Evolutionary conservation across 2,329 filamentous ascomycete genomes (phyloP).

Genomic region (Truncatella angustata): DNA sequence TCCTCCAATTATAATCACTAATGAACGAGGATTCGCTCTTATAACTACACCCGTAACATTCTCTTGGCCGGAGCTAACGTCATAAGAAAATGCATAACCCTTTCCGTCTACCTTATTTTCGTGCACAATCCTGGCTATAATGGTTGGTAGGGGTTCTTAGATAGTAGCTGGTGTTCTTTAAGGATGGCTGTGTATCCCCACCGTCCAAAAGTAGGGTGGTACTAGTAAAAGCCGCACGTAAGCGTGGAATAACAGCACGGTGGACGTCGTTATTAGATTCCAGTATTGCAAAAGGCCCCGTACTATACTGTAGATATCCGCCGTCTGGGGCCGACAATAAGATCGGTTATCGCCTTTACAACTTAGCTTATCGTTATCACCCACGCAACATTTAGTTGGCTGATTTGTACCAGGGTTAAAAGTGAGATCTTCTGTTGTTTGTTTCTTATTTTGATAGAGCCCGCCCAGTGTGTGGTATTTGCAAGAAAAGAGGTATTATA

Average conservation of each 20-base stretch:
- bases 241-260: constrained; percentile 41
- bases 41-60: constrained; percentile 54
- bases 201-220: constrained; percentile 43
- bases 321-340: constrained; percentile 38
- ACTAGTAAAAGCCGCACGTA: constrained; percentile 50
- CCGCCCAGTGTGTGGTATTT: no score
- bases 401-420: constrained; percentile 43
- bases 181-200: constrained; percentile 44
- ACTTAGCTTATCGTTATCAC: constrained; percentile 29
- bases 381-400: constrained; percentile 37
- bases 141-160: constrained; percentile 45
- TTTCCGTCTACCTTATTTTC: constrained; percentile 54
- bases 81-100: constrained; percentile 67
- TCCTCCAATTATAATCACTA: constrained; percentile 47
- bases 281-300: constrained; percentile 40
- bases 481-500: no score
- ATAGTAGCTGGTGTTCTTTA: constrained; percentile 42
- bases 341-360: constrained; percentile 41
- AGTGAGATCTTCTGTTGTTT: constrained; percentile 34
- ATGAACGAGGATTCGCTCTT: constrained; percentile 40
- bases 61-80: constrained; percentile 57
- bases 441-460: no score
- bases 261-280: constrained; percentile 38
- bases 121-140: constrained; percentile 61
- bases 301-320: constrained; percentile 53